A percentile compares a stretch with the other conserved stretches of the same genome.
Evolutionary conservation across 495 filamentous ascomycete species (phyloP).

Genomic region (Glonium stellatum): DNA sequence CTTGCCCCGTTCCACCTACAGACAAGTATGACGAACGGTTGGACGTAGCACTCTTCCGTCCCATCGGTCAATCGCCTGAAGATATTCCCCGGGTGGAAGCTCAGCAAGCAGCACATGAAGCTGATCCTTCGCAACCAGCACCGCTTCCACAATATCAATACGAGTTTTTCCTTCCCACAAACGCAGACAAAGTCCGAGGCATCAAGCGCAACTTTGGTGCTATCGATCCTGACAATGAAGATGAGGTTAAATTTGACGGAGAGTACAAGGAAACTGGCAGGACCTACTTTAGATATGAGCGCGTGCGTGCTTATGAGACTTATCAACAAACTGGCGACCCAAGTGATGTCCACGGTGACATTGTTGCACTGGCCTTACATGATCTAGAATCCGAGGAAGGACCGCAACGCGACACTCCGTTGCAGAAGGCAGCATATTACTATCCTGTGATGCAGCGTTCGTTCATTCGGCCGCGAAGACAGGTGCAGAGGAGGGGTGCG

Average conservation of each 20-base stretch:
- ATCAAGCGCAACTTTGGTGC: conserved; percentile 70
- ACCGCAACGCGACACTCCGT: conserved; percentile 36
- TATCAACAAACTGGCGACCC: conserved; percentile 55
- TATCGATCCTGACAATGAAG: conserved; percentile 60
- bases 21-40: conserved; percentile 69
- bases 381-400: conserved; percentile 52
- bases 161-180: conserved; percentile 68
- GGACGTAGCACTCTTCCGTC: conserved; percentile 70
- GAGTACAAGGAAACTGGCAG: conserved; percentile 28
- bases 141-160: conserved; percentile 64
- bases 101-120: conserved; percentile 50
- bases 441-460: conserved; percentile 76
- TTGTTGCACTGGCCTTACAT: conserved; percentile 54
- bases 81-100: conserved; percentile 38
- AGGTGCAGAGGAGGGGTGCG: conserved; percentile 26
- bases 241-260: conserved; percentile 58
- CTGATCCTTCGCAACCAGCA: conserved; percentile 55
- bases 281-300: conserved; percentile 63
- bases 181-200: conserved; percentile 46
- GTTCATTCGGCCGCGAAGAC: conserved; percentile 51
- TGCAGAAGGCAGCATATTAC: conserved; percentile 75
- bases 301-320: conserved; percentile 78
- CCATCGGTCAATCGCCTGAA: conserved; percentile 44
- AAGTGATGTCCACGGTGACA: conserved; percentile 47
- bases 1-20: conserved; percentile 59